Evolutionary conservation across 192 early-diverging fungal genomes (phyloP).

Genomic region (Rhizophagus sp.): DNA sequence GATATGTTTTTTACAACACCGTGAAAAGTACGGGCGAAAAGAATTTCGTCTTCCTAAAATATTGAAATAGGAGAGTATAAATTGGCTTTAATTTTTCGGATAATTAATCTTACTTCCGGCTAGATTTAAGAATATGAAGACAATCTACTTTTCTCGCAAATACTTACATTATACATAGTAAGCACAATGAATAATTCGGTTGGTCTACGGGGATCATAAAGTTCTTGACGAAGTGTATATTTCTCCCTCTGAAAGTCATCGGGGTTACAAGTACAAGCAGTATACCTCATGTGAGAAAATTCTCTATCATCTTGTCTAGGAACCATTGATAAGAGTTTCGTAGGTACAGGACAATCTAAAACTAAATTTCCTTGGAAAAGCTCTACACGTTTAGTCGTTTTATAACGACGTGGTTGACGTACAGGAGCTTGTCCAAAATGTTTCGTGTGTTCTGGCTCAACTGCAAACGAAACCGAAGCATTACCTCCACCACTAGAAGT

Average conservation of each 20-base stretch:
- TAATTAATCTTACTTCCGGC: not conserved
- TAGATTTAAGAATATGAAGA: too few species aligned
- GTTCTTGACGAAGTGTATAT: conserved; percentile 73
- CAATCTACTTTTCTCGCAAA: too few species aligned
- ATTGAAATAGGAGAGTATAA: not conserved
- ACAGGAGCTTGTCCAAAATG: conserved; percentile 47
- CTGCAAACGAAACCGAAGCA: not conserved
- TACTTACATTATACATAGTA: conserved; percentile 77
- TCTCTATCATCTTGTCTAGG: conserved; percentile 66
- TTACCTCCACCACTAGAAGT: not conserved
- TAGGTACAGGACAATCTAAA: conserved; percentile 71
- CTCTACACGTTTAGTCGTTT: conserved; percentile 56
- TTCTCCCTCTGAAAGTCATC: conserved; percentile 74
- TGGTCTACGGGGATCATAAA: conserved; percentile 50
- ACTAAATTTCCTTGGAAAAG: conserved; percentile 73
- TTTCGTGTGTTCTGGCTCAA: not conserved
- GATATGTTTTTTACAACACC: conserved; percentile 90
- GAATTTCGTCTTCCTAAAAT: conserved; percentile 75
- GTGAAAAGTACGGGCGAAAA: conserved; percentile 87
- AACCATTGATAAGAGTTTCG: conserved; percentile 52
- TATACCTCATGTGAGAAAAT: conserved; percentile 94
- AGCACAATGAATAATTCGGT: conserved; percentile 84
- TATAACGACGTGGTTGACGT: conserved; percentile 49
- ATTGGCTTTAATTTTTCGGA: not conserved
- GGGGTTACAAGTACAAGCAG: conserved; percentile 85